phyloP scores from a whole-genome alignment of 192 early-diverging fungal species.

The Coemansia sp. region DNA sequence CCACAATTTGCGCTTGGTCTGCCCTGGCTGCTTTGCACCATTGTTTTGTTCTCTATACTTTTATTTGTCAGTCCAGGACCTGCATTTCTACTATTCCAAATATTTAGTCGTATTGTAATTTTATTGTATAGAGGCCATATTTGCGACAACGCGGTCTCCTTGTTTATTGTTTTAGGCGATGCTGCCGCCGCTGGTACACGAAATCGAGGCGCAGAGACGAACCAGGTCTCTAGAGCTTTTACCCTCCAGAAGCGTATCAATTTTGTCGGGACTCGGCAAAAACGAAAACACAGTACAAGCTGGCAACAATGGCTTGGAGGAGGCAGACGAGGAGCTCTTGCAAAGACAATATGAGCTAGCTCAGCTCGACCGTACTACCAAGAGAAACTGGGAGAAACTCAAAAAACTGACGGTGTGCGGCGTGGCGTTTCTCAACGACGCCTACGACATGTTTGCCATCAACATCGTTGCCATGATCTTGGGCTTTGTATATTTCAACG shows the following conservation, averaged over 20 bases:
- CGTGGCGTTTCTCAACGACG: slow-evolving; percentile 86
- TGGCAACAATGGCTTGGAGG: not conserved
- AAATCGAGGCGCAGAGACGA: slow-evolving; percentile 8
- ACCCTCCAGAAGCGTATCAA: not conserved
- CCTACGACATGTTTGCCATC: slow-evolving; percentile 93
- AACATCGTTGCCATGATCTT: slow-evolving; percentile 83
- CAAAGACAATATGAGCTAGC: slow-evolving; percentile 27
- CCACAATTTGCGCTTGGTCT: too few species aligned
- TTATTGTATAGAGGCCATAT: too few species aligned
- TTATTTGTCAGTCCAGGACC: too few species aligned
- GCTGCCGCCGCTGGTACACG: slow-evolving; percentile 6
- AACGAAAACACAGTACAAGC: not conserved
- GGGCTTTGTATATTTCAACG: slow-evolving; percentile 57
- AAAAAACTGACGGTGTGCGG: slow-evolving; percentile 66
- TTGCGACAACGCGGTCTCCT: too few species aligned
- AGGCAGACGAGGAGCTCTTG: slow-evolving; percentile 18
- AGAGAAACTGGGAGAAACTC: slow-evolving; percentile 63
- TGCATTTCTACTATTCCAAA: too few species aligned
- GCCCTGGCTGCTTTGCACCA: too few species aligned
- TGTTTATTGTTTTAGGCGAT: not conserved
- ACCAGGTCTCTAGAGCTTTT: not conserved
- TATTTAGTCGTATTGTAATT: too few species aligned
- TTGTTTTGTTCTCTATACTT: too few species aligned
- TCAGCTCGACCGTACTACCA: slow-evolving; percentile 53
- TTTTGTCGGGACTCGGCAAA: not conserved